Percentiles rank a stretch among this genome's conserved stretches.
Evolutionary conservation across 768 basidiomycete species (phyloP).

Genomic region (Serpula lacrymans): DNA sequence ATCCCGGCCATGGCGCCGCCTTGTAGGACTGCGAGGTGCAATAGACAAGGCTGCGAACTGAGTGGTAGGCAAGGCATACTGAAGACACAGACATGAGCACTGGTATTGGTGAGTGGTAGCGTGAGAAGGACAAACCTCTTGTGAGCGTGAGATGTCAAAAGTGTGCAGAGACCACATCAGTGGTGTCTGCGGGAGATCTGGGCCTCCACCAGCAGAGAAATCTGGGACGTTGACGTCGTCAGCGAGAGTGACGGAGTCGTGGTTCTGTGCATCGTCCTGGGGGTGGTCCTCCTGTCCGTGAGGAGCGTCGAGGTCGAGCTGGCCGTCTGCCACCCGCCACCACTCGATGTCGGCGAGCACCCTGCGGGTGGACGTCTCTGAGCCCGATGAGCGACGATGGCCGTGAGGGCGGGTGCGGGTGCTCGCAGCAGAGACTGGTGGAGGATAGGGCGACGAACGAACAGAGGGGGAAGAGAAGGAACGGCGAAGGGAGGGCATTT

Average conservation of each 20-base stretch:
- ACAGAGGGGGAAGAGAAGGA: constrained; percentile 67
- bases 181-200: constrained; percentile 37
- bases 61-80: constrained; percentile 33
- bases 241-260: constrained; percentile 8
- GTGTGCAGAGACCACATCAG: constrained; percentile 14
- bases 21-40: constrained; percentile 48
- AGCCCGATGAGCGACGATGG: constrained; percentile 62
- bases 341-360: constrained; percentile 86
- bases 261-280: constrained; percentile 17
- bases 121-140: constrained; percentile 18
- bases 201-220: constrained; percentile 35
- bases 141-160: constrained; percentile 12
- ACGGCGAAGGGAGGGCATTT: constrained; percentile 78
- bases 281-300: constrained; percentile 34
- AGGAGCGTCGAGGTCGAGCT: constrained; percentile 39
- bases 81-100: constrained; percentile 23
- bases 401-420: constrained; percentile 33
- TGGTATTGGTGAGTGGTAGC: constrained; percentile 4
- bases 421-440: constrained; percentile 32
- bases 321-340: constrained; percentile 78
- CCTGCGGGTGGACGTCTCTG: constrained; percentile 59
- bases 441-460: constrained; percentile 64
- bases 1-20: constrained; percentile 38
- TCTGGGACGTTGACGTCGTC: constrained; percentile 25
- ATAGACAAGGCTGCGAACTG: constrained; percentile 57